phyloP scores from a whole-genome alignment of 768 basidiomycete species.

The Auricularia sp. region DNA sequence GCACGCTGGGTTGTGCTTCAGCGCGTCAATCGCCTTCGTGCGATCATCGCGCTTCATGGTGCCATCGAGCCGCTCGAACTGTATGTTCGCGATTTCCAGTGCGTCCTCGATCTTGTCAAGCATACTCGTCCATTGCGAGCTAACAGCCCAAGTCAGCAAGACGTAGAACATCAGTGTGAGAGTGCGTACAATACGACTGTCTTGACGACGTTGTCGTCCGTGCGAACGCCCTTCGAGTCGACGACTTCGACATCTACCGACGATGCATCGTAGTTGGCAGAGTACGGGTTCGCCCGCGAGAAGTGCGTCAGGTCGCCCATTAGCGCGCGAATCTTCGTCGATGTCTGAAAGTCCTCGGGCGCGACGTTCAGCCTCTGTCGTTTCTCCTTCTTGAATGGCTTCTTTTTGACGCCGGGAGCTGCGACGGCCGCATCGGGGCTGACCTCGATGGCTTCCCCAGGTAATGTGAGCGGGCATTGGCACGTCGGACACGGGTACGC shows the following conservation, averaged over 20 bases:
- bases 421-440: constrained; percentile 45
- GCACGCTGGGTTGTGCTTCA: constrained; percentile 81
- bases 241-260: constrained; percentile 68
- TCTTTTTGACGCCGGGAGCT: constrained; percentile 46
- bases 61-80: constrained; percentile 87
- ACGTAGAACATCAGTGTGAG: constrained; percentile 7
- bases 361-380: constrained; percentile 39
- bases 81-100: constrained; percentile 69
- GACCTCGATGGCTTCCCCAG: constrained; percentile 73
- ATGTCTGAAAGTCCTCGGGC: constrained; percentile 55
- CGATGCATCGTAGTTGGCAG: constrained; percentile 73
- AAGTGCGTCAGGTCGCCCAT: constrained; percentile 70
- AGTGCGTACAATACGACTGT: constrained; percentile 87
- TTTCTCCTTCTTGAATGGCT: constrained; percentile 55
- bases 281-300: constrained; percentile 78
- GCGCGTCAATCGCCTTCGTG: constrained; percentile 79
- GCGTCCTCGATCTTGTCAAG: constrained; percentile 93
- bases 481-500: constrained; percentile 66
- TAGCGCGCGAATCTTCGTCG: constrained; percentile 83
- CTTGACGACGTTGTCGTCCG: constrained; percentile 69
- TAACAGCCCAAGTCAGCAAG: constrained; percentile 20
- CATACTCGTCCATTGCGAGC: constrained; percentile 93
- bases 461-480: constrained; percentile 50
- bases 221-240: constrained; percentile 58
- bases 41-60: constrained; percentile 97